These are phyloP conservation scores for Apiotrichum laibachii DNA, from an alignment of 1,284 basidiomycete species.

Conservation along the genomic window DNA sequence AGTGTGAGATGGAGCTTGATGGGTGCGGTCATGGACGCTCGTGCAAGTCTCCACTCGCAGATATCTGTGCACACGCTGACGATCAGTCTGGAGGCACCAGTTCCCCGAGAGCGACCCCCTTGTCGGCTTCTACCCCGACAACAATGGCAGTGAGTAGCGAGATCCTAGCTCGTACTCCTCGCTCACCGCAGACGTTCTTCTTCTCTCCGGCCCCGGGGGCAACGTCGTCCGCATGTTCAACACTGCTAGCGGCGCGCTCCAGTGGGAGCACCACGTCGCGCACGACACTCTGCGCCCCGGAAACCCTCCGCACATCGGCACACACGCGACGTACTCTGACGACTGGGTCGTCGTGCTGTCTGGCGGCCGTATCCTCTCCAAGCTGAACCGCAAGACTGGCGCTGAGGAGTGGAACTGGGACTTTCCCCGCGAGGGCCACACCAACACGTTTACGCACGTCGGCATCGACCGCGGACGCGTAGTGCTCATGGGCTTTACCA, in stretches of 20 bases:
- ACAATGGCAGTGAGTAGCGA: constrained; percentile 55
- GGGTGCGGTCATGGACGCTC: neutral
- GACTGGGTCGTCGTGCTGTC: constrained; percentile 37
- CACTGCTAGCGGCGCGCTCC: constrained; percentile 62
- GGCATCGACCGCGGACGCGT: constrained; percentile 61
- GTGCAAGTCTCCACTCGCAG: neutral
- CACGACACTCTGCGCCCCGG: neutral
- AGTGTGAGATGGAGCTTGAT: neutral
- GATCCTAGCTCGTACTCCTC: neutral
- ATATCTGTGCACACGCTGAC: constrained; percentile 41
- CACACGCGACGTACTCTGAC: constrained; percentile 51
- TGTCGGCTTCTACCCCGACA: constrained; percentile 64
- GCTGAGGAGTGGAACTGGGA: constrained; percentile 39
- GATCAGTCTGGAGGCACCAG: constrained; percentile 2
- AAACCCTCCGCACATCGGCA: constrained; percentile 51
- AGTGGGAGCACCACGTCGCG: constrained; percentile 59
- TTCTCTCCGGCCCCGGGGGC: constrained; percentile 72
- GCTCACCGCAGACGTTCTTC: constrained; percentile 59
- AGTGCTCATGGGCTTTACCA: constrained; percentile 63
- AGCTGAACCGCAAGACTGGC: constrained; percentile 32
- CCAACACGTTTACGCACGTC: constrained; percentile 60
- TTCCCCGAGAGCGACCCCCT: constrained; percentile 60
- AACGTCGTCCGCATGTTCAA: constrained; percentile 71
- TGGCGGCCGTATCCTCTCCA: constrained; percentile 37
- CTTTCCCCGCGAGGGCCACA: constrained; percentile 32